Evolutionary conservation across 306 rosid genomes (phyloP).

Genomic region (Oxytropis ochrocephala): DNA sequence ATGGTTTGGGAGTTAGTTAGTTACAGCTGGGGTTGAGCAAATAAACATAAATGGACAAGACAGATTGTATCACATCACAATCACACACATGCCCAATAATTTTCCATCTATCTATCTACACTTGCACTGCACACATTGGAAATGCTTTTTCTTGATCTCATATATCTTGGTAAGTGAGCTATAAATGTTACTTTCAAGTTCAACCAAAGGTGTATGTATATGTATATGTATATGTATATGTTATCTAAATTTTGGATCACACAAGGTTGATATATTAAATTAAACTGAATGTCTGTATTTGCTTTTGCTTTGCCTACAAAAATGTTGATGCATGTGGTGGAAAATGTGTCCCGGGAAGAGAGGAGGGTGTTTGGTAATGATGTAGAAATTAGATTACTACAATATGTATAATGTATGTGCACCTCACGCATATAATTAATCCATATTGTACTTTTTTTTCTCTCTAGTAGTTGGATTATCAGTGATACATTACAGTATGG

Average conservation of each 20-base stretch:
- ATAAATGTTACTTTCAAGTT: slow-evolving; percentile 19
- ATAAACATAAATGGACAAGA: slow-evolving; percentile 58
- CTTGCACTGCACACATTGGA: slow-evolving; percentile 26
- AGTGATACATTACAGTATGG: not conserved
- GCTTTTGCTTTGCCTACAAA: not conserved
- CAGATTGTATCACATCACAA: slow-evolving; percentile 29
- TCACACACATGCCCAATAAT: slow-evolving; percentile 47
- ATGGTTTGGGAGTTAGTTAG: slow-evolving; percentile 30
- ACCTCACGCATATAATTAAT: slow-evolving; percentile 14
- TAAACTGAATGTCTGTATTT: slow-evolving; percentile 42
- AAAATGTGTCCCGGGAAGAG: slow-evolving; percentile 1
- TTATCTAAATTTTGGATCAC: slow-evolving; percentile 23
- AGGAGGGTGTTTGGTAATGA: slow-evolving; percentile 26
- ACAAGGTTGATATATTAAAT: not conserved
- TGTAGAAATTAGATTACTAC: slow-evolving; percentile 14
- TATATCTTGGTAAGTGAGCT: slow-evolving; percentile 55
- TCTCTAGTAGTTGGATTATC: slow-evolving; percentile 26
- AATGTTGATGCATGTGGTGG: slow-evolving; percentile 23
- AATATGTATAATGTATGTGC: slow-evolving; percentile 13
- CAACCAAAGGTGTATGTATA: too few relatives aligned
- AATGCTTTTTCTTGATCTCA: slow-evolving; percentile 47
- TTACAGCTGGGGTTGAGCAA: slow-evolving; percentile 61
- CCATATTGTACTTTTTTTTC: not conserved
- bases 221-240: too few relatives aligned
- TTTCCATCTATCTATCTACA: slow-evolving; percentile 32